A percentile compares a stretch with the other conserved stretches of the same genome.
phyloP scores from a whole-genome alignment of 768 basidiomycete genomes.

The Hygrocybe coccinea region DNA sequence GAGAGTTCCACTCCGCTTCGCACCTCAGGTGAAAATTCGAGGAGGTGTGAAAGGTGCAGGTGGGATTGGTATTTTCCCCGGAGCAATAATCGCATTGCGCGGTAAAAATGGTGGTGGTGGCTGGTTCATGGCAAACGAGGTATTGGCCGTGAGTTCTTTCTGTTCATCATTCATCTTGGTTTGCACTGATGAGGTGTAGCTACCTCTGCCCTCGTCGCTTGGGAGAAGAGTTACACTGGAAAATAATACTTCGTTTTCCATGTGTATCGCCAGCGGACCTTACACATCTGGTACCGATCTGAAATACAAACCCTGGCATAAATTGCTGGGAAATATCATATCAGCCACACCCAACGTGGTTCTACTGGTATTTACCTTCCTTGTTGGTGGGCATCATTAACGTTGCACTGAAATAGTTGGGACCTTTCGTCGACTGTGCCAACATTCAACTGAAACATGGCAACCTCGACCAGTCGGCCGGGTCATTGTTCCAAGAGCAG shows the following conservation, averaged over 20 bases:
- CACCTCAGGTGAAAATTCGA: slow-evolving; percentile 58
- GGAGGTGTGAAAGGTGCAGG: slow-evolving; percentile 57
- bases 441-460: slow-evolving; percentile 76
- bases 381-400: not conserved
- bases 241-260: slow-evolving; percentile 38
- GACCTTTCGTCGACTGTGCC: slow-evolving; percentile 81
- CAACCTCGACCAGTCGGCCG: slow-evolving; percentile 59
- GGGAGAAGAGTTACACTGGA: slow-evolving; percentile 21
- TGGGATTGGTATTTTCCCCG: slow-evolving; percentile 79
- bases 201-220: slow-evolving; percentile 53
- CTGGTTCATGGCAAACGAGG: slow-evolving; percentile 77
- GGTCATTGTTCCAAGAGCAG: slow-evolving; percentile 61
- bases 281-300: slow-evolving; percentile 79
- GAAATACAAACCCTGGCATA: slow-evolving; percentile 63
- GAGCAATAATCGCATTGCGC: slow-evolving; percentile 77
- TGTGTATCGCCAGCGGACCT: slow-evolving; percentile 80
- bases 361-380: slow-evolving; percentile 54
- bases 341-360: slow-evolving; percentile 66
- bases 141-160: slow-evolving; percentile 60
- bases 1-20: slow-evolving; percentile 66
- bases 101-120: slow-evolving; percentile 90
- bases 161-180: not conserved
- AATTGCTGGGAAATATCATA: slow-evolving; percentile 58
- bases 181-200: slow-evolving; percentile 35
- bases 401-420: slow-evolving; percentile 49